Percentiles rank a stretch among this genome's conserved stretches.
These are phyloP conservation scores for Limtongia smithiae DNA, from an alignment of 805 yeast genomes.

Conservation along the genomic window DNA sequence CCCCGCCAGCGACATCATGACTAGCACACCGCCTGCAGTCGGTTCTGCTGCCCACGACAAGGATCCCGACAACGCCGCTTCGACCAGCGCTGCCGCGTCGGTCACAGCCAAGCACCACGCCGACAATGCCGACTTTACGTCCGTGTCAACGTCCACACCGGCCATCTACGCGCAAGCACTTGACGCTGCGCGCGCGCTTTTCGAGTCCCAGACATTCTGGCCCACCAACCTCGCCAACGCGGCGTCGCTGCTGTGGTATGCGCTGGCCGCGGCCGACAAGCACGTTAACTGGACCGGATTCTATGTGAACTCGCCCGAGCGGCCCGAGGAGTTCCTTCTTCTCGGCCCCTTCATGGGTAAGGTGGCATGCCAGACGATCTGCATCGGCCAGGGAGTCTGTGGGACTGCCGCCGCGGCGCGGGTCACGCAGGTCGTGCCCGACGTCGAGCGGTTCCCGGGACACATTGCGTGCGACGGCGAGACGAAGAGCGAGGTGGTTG, in stretches of 20 bases:
- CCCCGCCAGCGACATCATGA: too few species aligned
- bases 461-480: slow-evolving; percentile 98
- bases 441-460: slow-evolving; percentile 79
- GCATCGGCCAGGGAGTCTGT: slow-evolving; percentile 83
- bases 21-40: too few species aligned
- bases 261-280: slow-evolving; percentile 56
- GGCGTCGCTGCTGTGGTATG: slow-evolving; percentile 83
- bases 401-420: slow-evolving; percentile 68
- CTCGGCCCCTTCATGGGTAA: slow-evolving; percentile 96
- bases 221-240: slow-evolving; percentile 85
- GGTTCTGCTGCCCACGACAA: too few species aligned
- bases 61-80: too few species aligned
- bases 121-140: slow-evolving; percentile 57
- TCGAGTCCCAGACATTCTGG: slow-evolving; percentile 70
- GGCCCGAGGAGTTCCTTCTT: slow-evolving; percentile 42
- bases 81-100: too few species aligned
- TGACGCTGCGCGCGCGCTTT: slow-evolving; percentile 61
- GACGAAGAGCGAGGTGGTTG: slow-evolving; percentile 88
- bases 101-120: slow-evolving; percentile 64
- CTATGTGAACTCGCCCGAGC: slow-evolving; percentile 52
- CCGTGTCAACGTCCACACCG: slow-evolving; percentile 31
- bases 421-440: slow-evolving; percentile 67
- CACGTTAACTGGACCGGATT: slow-evolving; percentile 93
- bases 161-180: slow-evolving; percentile 53
- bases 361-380: slow-evolving; percentile 87